Base-by-base conservation (phyloP, 345 rosid genomes). In the Euphorbia peplus region DNA sequence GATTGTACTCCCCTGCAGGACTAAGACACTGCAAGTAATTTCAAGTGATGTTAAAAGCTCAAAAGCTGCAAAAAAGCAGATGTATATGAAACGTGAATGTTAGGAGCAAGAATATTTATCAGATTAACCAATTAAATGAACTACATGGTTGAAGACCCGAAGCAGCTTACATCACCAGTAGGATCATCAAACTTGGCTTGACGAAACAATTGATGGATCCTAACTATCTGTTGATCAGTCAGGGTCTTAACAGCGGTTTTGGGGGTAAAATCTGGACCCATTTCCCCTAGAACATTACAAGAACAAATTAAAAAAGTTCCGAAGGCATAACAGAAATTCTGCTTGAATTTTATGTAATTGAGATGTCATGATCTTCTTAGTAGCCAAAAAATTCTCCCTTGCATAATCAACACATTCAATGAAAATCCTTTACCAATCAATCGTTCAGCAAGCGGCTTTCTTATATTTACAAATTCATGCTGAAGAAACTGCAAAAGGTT, bases 131-230 rank as follows among this genome's bases (percentile, higher is more conserved):
- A 54, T 28, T 19, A 62, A 62, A 18, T 30, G 22, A 10, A 25
- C 14, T 56, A 61, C 13, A 60, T 35, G 12, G 71, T 25, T 57
- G 39, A 52, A 67, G 48, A 63, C 30, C 69, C 67, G 44, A 55
- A 72, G 76, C n/a, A 78, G 67, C 90, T 78, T 85, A 93, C 98
- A 82, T 86, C 95, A 70, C 98, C 98, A 80, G 84, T 86, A 56
- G 98, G 98, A 78, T 91, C 96, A 64, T 88, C 97, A 66, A 93
- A 93, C 80, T 93, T 93, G 68, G 98, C 98, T 80, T 93, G 98
- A 70, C 97, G 95, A 85, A 93, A 93, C 78, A 93, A 81, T 75
- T 93, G 98, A 81, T 91, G 92, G 75, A 93, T 89, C 71, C 97
- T 96, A 66, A 93, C 97, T 83, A 93, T 85, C 80, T 93, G 97